Percentiles rank a stretch among this genome's conserved stretches.
These are phyloP conservation scores for Cercospora zeae-maydis DNA, from an alignment of 2,329 filamentous ascomycete genomes.

Conservation along the genomic window DNA sequence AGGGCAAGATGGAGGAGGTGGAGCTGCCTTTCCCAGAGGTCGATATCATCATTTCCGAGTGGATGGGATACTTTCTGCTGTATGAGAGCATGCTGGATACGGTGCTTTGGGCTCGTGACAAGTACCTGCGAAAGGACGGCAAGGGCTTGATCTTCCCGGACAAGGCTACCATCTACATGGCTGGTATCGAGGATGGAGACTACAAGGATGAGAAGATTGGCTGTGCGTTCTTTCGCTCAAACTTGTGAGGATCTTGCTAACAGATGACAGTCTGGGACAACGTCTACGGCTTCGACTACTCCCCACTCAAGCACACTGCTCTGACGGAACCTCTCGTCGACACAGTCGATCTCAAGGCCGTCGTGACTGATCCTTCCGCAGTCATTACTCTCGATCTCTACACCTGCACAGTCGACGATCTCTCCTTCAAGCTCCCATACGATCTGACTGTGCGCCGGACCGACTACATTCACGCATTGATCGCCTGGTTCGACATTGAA, in stretches of 20 bases:
- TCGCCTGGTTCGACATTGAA: conserved; percentile 99
- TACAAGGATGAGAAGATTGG: conserved; percentile 99
- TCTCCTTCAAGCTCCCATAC: conserved; percentile 79
- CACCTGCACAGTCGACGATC: conserved; percentile 79
- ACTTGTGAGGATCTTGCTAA: conserved; percentile 21
- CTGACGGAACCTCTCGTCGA: conserved; percentile 95
- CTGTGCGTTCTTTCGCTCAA: conserved; percentile 60
- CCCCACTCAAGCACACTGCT: conserved; percentile 86
- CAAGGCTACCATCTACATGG: conserved; percentile 96
- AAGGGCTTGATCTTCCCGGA: conserved; percentile 84
- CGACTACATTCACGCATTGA: conserved; percentile 93
- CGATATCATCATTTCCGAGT: conserved; percentile 99
- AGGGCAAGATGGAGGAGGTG: conserved; percentile 99
- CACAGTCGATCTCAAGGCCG: conserved; percentile 94
- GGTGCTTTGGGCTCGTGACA: conserved; percentile 92
- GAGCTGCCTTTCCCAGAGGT: conserved; percentile 89
- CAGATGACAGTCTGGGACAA: conserved; percentile 84
- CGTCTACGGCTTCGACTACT: conserved; percentile 97
- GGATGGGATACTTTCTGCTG: conserved; percentile 99
- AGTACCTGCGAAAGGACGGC: conserved; percentile 79
- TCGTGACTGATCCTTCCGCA: conserved; percentile 83
- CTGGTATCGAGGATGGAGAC: conserved; percentile 95
- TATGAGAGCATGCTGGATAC: conserved; percentile 99
- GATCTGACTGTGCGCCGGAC: conserved; percentile 72
- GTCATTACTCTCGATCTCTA: conserved; percentile 91